Evolutionary conservation across 1,284 basidiomycete species (phyloP).

Genomic region (Cutaneotrichosporon dermatis): DNA sequence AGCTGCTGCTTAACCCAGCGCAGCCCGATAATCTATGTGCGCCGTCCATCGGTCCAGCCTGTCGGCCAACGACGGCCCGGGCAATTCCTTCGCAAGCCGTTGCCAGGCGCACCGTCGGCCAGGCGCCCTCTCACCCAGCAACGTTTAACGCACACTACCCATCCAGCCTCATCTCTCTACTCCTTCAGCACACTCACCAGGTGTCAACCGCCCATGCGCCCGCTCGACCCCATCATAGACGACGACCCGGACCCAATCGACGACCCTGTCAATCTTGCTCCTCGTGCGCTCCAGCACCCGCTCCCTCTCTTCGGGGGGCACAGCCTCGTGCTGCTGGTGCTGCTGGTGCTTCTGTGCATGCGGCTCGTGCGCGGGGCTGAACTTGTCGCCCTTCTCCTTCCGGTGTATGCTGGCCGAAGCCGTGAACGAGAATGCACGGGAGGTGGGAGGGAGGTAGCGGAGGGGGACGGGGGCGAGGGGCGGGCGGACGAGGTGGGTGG

Average conservation of each 20-base stretch:
- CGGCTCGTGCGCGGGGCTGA: not conserved
- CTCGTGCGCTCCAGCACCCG: not conserved
- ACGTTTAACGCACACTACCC: too few species aligned
- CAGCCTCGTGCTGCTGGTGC: not conserved
- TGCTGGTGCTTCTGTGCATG: not conserved
- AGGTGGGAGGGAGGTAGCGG: not conserved
- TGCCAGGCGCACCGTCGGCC: too few species aligned
- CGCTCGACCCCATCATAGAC: constrained; percentile 46
- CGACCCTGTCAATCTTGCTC: not conserved
- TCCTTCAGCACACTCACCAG: constrained; percentile 28
- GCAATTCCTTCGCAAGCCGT: too few species aligned
- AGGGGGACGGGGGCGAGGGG: too few species aligned
- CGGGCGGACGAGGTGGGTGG: too few species aligned
- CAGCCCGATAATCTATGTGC: too few species aligned
- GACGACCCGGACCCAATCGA: constrained; percentile 37
- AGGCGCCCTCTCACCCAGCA: too few species aligned
- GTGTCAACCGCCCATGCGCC: constrained; percentile 41
- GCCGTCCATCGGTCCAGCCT: too few species aligned
- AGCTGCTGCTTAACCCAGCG: too few species aligned
- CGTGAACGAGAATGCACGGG: not conserved
- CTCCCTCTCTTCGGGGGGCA: not conserved
- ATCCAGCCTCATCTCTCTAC: too few species aligned
- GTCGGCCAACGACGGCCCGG: too few species aligned
- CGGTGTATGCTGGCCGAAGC: too few species aligned
- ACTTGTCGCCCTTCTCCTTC: not conserved